Evolutionary conservation across 805 yeast genomes (phyloP).

Genomic region (Wickerhamiella slavikovae): DNA sequence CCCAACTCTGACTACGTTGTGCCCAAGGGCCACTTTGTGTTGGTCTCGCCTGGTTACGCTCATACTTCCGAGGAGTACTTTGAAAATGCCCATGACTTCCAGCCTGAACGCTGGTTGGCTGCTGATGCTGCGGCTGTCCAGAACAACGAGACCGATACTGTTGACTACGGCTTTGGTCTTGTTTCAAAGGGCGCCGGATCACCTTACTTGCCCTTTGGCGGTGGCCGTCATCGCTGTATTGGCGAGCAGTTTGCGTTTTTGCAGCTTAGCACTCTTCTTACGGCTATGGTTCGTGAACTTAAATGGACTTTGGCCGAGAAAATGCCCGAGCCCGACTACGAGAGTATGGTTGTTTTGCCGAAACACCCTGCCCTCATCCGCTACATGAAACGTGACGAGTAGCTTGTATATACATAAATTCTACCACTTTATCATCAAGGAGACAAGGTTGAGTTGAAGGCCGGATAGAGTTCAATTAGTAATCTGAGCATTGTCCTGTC

Average conservation of each 20-base stretch:
- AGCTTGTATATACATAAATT: not conserved
- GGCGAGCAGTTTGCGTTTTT: constrained; percentile 96
- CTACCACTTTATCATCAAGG: not conserved
- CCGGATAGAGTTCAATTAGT: too few species aligned
- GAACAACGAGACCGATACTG: constrained; percentile 20
- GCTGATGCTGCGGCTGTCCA: constrained; percentile 11
- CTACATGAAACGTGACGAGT: constrained; percentile 3
- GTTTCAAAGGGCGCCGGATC: constrained; percentile 90
- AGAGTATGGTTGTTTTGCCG: constrained; percentile 88
- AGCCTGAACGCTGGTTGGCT: constrained; percentile 71
- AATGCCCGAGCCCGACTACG: constrained; percentile 41
- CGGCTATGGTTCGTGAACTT: constrained; percentile 52
- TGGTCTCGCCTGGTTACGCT: constrained; percentile 88
- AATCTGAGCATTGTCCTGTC: too few species aligned
- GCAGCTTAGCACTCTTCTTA: constrained; percentile 71
- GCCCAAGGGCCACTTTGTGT: constrained; percentile 74
- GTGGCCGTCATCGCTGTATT: constrained; percentile 98
- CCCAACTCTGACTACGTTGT: constrained; percentile 65
- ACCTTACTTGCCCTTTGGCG: constrained; percentile 95
- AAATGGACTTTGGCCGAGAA: constrained; percentile 46
- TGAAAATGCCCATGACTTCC: constrained; percentile 50
- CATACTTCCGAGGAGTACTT: constrained; percentile 57
- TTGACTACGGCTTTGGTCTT: constrained; percentile 94
- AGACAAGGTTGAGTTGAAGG: too few species aligned
- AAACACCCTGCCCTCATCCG: constrained; percentile 29